Conservation (phyloP, 352 stramenopile genomes). For the Phytophthora litchii region DNA sequence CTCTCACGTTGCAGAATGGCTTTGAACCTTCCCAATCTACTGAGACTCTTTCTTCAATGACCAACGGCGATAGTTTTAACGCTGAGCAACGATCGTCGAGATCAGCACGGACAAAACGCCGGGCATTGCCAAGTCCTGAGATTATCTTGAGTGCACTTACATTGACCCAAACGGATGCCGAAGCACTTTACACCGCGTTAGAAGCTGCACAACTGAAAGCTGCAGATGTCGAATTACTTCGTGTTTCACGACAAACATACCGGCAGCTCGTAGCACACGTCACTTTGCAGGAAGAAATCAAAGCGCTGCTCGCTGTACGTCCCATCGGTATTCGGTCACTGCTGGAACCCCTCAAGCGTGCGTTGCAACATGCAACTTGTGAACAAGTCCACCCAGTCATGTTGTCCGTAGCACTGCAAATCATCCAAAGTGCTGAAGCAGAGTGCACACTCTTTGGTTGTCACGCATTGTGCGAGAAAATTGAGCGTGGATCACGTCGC, state of each 20-base stretch:
- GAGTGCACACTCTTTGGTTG: constrained; percentile 85
- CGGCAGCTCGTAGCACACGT: constrained; percentile 75
- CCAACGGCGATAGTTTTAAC: constrained; percentile 10
- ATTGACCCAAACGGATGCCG: constrained; percentile 69
- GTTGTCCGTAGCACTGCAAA: constrained; percentile 58
- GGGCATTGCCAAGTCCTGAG: constrained; percentile 32
- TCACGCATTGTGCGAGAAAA: constrained; percentile 65
- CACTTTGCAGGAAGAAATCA: constrained; percentile 79
- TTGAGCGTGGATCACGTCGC: constrained; percentile 60
- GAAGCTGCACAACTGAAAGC: constrained; percentile 67
- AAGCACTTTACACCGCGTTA: constrained; percentile 78
- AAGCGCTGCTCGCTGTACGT: constrained; percentile 65
- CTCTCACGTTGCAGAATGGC: constrained; percentile 6
- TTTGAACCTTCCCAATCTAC: constrained; percentile 8
- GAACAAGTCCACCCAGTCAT: constrained; percentile 61
- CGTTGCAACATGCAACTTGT: constrained; percentile 51
- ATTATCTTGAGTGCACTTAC: constrained; percentile 55
- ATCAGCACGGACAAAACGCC: constrained; percentile 12
- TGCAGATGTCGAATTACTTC: constrained; percentile 58
- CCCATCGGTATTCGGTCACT: constrained; percentile 79
- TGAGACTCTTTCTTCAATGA: constrained; percentile 5
- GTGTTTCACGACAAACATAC: constrained; percentile 64
- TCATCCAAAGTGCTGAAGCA: constrained; percentile 77
- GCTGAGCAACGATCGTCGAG: constrained; percentile 22
- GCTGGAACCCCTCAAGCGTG: constrained; percentile 62